Conservation (phyloP, 306 rosid genomes). For the Inga oerstediana region DNA sequence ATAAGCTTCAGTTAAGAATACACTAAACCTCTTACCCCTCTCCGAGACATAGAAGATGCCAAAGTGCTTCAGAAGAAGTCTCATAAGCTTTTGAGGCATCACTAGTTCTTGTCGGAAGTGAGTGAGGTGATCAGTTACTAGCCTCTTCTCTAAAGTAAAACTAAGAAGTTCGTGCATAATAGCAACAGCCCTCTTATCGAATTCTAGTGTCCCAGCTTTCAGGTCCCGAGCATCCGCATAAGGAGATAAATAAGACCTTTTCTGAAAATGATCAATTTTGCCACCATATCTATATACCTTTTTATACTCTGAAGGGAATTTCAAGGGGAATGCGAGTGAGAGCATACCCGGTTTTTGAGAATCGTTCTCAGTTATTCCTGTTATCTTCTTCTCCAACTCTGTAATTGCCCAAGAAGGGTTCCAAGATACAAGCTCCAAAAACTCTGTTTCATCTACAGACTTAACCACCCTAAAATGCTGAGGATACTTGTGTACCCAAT, state of each 20-base stretch:
- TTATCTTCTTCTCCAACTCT: slow-evolving; percentile 71
- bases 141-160: slow-evolving; percentile 82
- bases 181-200: slow-evolving; percentile 89
- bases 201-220: slow-evolving; percentile 68
- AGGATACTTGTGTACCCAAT: slow-evolving; percentile 74
- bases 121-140: slow-evolving; percentile 89
- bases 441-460: slow-evolving; percentile 57
- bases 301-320: slow-evolving; percentile 71
- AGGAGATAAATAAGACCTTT: slow-evolving; percentile 77
- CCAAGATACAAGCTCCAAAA: slow-evolving; percentile 82
- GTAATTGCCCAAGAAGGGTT: slow-evolving; percentile 82
- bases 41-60: slow-evolving; percentile 91
- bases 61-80: slow-evolving; percentile 79
- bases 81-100: slow-evolving; percentile 95
- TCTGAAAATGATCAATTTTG: slow-evolving; percentile 71
- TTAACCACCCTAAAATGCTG: slow-evolving; percentile 55
- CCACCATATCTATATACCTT: slow-evolving; percentile 59
- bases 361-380: slow-evolving; percentile 31
- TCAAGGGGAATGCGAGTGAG: slow-evolving; percentile 63
- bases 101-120: slow-evolving; percentile 81
- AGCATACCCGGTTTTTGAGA: slow-evolving; percentile 37
- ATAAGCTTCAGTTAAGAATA: slow-evolving; percentile 78
- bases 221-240: slow-evolving; percentile 79
- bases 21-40: slow-evolving; percentile 92
- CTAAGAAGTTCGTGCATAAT: slow-evolving; percentile 87